Base-by-base conservation (phyloP, 495 filamentous ascomycete species). In the Saxophila tyrrhenica region DNA sequence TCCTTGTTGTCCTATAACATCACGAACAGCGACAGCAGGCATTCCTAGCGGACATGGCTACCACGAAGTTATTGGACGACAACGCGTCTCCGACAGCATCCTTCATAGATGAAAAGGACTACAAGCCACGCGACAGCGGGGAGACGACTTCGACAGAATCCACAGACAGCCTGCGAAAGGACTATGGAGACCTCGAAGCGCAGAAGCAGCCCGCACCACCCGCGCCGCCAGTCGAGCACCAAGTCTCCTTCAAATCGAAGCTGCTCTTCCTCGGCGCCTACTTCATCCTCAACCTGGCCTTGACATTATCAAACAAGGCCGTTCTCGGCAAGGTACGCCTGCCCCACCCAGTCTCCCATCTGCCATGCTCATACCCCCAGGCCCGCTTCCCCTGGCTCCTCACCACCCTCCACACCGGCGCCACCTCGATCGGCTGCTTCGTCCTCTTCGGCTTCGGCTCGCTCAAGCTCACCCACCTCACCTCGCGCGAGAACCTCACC, bases 321-420 rank as follows among this genome's bases (percentile, higher is more conserved):
- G 67, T 80, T 2, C 64, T 80, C 54, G 73, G 72, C 20, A 73
- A 70, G 67, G 77, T 75, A 56, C 35, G 65, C 60, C 2, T 0
- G 22, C 9, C n/a, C 32, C 38, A n/a, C n/a, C 16, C 7, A 22
- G 3, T 25, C 20, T 48, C 9, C 25, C 8, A 13, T 17, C 8
- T 13, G 22, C 50, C 39, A 35, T 23, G 25, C 56, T n/a, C 20
- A 50, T 25, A 29, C 2, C 22, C 10, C 39, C 51, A 78, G 75
- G 75, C 76, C 45, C 63, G 66, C n/a, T 81, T 75, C 46, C 78
- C 78, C 48, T 81, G 75, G 70, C 69, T 81, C 3, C 67, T 81
- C 16, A 80, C 78, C 0, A 69, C 72, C 21, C 65, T 80, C 21
- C 78, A 81, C 60, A 65, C 78, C 8, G 61, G 65, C 35, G 74